Evolutionary conservation across 129 eudicot genomes (phyloP), one percentile per base, ranked within the genome.

Genomic region (Cynara cardunculus): DNA sequence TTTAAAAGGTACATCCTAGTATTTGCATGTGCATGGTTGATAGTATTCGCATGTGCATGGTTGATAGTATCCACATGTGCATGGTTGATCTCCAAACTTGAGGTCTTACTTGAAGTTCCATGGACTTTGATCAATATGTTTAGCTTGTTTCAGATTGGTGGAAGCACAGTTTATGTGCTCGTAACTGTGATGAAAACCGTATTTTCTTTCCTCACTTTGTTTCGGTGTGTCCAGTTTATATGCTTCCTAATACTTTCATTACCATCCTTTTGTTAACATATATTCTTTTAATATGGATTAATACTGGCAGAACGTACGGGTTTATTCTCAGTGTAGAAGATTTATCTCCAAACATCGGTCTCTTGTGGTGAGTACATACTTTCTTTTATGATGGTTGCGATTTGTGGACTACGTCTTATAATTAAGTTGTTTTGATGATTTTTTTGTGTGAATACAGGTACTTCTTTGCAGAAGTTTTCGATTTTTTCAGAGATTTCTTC

Each of bases 381-480:
- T 28, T 41, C 14, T 34, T 34, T 61, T n/a, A 53, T 35, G 34
- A 53, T 19, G 67, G 25, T 22, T 59, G 69, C 22, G 30, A 69
- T 66, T 79, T 56, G 32, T 30, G 78, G 34, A 69, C 72, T 76
- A 61, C 13, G 25, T 22, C 71, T 39, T 67, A 14, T 19, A 26
- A 79, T 67, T 68, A 62, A 70, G 30, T 70, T 69, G 4, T 22
- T 67, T 22, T 37, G 21, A 81, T 81, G 27, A 46, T 31, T 49
- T 79, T 68, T 67, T 9, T 11, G 2, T 78, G 75, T 81, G 37
- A 66, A 73, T 84, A 82, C 94, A 94, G 98, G 99, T 95, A 95
- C 94, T 92, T 95, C 88, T 95, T 95, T 77, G 99, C 99, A 7
- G 99, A 95, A 86, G 99, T 95, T 73, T 95, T 95, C 81, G 97